phyloP scores from a whole-genome alignment of 2,329 filamentous ascomycete species.

The Emmonsiellopsis sp. region DNA sequence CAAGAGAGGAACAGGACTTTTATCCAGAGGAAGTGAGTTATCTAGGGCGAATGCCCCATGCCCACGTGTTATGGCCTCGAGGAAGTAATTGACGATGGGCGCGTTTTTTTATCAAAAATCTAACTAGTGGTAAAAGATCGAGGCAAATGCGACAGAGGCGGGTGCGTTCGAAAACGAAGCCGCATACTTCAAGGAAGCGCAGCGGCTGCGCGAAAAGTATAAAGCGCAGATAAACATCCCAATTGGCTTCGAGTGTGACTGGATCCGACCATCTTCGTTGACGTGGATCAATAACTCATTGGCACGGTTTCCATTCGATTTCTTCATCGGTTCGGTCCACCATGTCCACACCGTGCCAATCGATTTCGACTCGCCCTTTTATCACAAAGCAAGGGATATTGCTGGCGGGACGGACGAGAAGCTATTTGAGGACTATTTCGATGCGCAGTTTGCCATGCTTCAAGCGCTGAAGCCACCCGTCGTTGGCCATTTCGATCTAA shows the following conservation, averaged over 20 bases:
- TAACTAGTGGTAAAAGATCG: constrained; percentile 15
- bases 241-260: constrained; percentile 88
- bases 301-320: constrained; percentile 59
- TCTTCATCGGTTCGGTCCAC: constrained; percentile 89
- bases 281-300: constrained; percentile 51
- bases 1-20: constrained; percentile 65
- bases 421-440: constrained; percentile 80
- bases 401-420: constrained; percentile 57
- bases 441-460: constrained; percentile 77
- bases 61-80: background rate
- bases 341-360: constrained; percentile 82
- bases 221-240: constrained; percentile 62
- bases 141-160: constrained; percentile 23
- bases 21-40: constrained; percentile 76
- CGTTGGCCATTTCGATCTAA: constrained; percentile 90
- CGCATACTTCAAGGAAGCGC: constrained; percentile 66
- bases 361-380: constrained; percentile 67
- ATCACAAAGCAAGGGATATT: constrained; percentile 50
- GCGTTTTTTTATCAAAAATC: background rate
- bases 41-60: background rate
- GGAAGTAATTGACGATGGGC: background rate
- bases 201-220: constrained; percentile 62
- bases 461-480: constrained; percentile 59
- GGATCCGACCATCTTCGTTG: constrained; percentile 64
- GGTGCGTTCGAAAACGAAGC: constrained; percentile 38